Evolutionary conservation across 202 grass and related monocot species (phyloP).

Genomic region (Sporobolus alterniflorus): DNA sequence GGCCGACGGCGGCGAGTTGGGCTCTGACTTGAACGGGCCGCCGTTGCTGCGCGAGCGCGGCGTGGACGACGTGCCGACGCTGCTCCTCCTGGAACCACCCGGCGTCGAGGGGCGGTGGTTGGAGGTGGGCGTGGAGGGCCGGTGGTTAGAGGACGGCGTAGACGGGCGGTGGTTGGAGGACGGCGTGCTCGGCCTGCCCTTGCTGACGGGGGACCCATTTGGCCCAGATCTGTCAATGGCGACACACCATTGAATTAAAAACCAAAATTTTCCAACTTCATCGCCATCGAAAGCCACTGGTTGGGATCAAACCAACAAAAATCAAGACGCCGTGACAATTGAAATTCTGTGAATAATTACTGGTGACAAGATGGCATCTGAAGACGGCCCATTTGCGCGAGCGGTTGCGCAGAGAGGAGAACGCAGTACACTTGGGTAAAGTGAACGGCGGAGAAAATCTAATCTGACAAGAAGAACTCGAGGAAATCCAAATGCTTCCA

Average conservation of each 20-base stretch:
- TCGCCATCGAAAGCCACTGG: too few species aligned
- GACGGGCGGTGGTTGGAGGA: constrained; percentile 52
- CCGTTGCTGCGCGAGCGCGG: constrained; percentile 54
- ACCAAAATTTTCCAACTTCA: background rate
- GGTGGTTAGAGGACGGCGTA: constrained; percentile 45
- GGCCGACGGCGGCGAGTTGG: constrained; percentile 58
- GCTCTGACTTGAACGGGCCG: constrained; percentile 64
- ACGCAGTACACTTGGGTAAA: background rate
- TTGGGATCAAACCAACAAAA: background rate
- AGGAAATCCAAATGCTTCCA: background rate
- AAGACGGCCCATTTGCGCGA: background rate
- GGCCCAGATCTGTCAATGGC: constrained; percentile 79
- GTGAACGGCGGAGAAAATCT: background rate
- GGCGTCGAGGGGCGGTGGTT: constrained; percentile 54
- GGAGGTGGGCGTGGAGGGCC: constrained; percentile 16
- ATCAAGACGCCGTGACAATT: background rate
- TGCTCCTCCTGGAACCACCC: constrained; percentile 47
- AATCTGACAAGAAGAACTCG: background rate
- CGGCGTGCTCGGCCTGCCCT: constrained; percentile 66
- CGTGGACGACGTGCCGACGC: constrained; percentile 54
- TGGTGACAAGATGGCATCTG: background rate
- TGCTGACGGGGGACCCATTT: constrained; percentile 65
- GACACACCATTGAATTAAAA: background rate
- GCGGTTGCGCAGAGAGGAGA: background rate
- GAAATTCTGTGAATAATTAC: background rate